These are phyloP conservation scores for Fusarium sp. DNA, from an alignment of 2,329 filamentous ascomycete genomes.

Conservation along the genomic window DNA sequence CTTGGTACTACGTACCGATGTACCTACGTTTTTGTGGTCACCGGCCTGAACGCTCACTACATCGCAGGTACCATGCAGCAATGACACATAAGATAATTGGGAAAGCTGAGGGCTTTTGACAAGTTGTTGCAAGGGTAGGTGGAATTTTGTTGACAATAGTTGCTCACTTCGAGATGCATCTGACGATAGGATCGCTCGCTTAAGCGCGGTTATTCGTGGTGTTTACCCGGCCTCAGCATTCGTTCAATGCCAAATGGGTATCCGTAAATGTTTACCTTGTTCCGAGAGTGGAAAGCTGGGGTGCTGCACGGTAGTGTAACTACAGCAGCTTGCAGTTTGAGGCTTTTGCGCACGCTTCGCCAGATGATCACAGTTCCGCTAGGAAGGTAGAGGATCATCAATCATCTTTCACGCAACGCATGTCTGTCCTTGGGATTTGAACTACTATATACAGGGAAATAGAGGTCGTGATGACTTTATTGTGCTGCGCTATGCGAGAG, in stretches of 20 bases:
- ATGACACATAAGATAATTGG: conserved; percentile 33
- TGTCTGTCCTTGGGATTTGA: too few species aligned
- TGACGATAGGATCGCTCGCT: conserved; percentile 30
- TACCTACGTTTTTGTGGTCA: neutral
- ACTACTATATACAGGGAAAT: too few species aligned
- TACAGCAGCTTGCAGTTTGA: too few species aligned
- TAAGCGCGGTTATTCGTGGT: conserved; percentile 37
- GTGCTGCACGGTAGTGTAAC: too few species aligned
- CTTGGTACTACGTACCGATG: too few species aligned
- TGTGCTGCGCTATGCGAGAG: too few species aligned
- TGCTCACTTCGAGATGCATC: conserved; percentile 34
- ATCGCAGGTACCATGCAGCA: conserved; percentile 7
- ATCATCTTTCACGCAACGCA: too few species aligned
- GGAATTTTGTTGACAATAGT: conserved; percentile 43
- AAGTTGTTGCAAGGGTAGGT: conserved; percentile 30
- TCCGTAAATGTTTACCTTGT: neutral
- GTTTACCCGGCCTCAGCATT: conserved; percentile 6
- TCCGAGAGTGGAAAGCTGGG: neutral
- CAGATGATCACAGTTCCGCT: too few species aligned
- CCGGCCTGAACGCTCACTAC: neutral
- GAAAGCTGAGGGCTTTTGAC: conserved; percentile 28
- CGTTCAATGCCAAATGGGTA: neutral
- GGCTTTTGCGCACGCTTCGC: too few species aligned
- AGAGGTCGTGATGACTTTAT: too few species aligned
- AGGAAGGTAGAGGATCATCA: too few species aligned